A percentile compares a stretch with the other conserved stretches of the same genome.
Conservation (phyloP, 1,284 basidiomycete genomes). For the Malassezia sympodialis region DNA sequence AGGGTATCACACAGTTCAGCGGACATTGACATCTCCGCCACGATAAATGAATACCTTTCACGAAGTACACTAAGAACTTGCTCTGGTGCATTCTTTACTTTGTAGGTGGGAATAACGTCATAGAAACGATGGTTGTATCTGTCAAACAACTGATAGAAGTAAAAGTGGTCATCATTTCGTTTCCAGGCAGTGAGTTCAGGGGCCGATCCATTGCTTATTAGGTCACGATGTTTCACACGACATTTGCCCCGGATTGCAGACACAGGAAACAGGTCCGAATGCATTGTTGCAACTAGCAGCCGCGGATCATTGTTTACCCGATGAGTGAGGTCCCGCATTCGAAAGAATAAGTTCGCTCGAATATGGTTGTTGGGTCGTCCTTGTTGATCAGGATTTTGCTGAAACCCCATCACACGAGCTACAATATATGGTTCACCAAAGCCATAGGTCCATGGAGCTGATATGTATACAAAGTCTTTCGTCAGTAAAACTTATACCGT, state of each 20-base stretch:
- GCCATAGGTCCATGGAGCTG: constrained; percentile 74
- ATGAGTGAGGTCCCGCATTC: constrained; percentile 76
- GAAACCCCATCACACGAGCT: constrained; percentile 89
- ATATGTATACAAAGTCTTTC: constrained; percentile 58
- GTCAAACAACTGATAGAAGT: constrained; percentile 85
- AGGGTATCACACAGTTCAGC: constrained; percentile 77
- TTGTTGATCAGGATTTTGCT: constrained; percentile 62
- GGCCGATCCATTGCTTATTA: constrained; percentile 56
- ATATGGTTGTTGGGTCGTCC: constrained; percentile 54
- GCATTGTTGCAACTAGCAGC: constrained; percentile 82
- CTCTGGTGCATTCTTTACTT: constrained; percentile 63
- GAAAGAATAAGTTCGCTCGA: constrained; percentile 83
- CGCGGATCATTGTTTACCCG: constrained; percentile 74
- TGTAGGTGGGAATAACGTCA: constrained; percentile 78
- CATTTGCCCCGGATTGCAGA: constrained; percentile 81
- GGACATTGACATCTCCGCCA: constrained; percentile 83
- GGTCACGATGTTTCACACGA: constrained; percentile 83
- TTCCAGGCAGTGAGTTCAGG: constrained; percentile 87
- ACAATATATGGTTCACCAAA: constrained; percentile 80
- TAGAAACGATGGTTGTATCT: constrained; percentile 97
- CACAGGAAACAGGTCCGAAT: constrained; percentile 85
- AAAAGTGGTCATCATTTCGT: constrained; percentile 84
- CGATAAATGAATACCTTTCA: constrained; percentile 82
- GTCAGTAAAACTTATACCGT: background rate
- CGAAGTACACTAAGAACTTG: constrained; percentile 53